Conservation (phyloP, 2,329 filamentous ascomycete species). For the Phialophora tarda region DNA sequence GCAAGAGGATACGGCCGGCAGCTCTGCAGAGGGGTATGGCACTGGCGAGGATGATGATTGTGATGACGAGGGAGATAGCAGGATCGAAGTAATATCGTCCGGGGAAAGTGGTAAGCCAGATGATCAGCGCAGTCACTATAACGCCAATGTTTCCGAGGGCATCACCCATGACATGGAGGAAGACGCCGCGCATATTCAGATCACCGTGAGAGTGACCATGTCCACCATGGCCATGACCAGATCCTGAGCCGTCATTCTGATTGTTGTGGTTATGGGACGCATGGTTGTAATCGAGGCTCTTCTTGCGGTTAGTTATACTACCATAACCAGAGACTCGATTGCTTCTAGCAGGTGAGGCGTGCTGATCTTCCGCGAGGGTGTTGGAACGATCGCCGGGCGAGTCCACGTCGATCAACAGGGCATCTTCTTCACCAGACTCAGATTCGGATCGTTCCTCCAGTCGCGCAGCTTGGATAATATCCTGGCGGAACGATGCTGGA, state of each 20-base stretch:
- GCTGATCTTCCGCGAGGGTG: conserved; percentile 30
- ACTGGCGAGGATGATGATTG: conserved; percentile 68
- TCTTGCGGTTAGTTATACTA: conserved; percentile 37
- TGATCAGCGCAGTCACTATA: conserved; percentile 73
- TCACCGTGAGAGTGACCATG: conserved; percentile 81
- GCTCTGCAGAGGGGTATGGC: conserved; percentile 59
- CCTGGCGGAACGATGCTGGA: conserved; percentile 86
- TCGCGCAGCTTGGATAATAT: conserved; percentile 84
- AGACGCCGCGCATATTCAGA: conserved; percentile 88
- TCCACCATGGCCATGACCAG: conserved; percentile 58
- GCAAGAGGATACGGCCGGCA: conserved; percentile 78
- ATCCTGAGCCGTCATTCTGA: conserved; percentile 62
- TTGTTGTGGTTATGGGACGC: conserved; percentile 80
- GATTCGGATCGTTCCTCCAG: conserved; percentile 60
- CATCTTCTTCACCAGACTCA: conserved; percentile 54
- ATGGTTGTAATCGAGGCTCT: conserved; percentile 57
- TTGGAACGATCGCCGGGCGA: conserved; percentile 42
- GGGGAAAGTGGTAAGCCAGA: conserved; percentile 84
- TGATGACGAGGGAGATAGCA: conserved; percentile 90
- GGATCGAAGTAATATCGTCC: conserved; percentile 91
- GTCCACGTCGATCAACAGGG: conserved; percentile 43
- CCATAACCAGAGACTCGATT: conserved; percentile 34
- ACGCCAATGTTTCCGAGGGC: conserved; percentile 57
- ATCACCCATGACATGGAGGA: conserved; percentile 64
- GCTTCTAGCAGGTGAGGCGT: conserved; percentile 40